A percentile compares a stretch with the other conserved stretches of the same genome.
Evolutionary conservation across 305 asterid species (phyloP).

Genomic region (Fraxinus velutina): DNA sequence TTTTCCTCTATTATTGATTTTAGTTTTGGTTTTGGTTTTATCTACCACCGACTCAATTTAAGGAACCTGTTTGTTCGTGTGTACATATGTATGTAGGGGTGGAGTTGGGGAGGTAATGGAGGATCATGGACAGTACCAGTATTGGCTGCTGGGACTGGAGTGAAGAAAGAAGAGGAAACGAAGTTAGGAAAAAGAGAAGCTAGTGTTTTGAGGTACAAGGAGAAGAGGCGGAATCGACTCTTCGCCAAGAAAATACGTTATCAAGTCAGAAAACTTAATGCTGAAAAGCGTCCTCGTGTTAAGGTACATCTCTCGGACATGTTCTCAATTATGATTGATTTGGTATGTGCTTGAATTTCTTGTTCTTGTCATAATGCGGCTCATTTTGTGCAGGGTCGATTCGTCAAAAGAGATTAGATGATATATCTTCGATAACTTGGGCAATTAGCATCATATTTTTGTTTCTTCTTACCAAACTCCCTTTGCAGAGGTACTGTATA

Average conservation of each 20-base stretch:
- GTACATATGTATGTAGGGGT: constrained; percentile 20
- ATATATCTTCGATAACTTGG: not conserved
- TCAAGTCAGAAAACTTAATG: constrained; percentile 78
- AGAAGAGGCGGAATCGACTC: constrained; percentile 73
- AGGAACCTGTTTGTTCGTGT: not conserved
- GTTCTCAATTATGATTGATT: not conserved
- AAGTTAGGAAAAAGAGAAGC: constrained; percentile 64
- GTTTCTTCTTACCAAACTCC: constrained; percentile 1
- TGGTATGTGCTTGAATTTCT: not conserved
- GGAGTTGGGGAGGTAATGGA: constrained; percentile 29
- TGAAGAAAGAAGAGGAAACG: constrained; percentile 23
- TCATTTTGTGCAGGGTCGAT: constrained; percentile 60
- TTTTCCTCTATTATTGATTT: not conserved
- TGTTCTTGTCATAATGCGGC: not conserved
- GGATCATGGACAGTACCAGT: constrained; percentile 56
- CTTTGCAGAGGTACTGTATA: constrained; percentile 23
- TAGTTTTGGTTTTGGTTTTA: not conserved
- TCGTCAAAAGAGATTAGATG: constrained; percentile 64
- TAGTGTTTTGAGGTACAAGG: constrained; percentile 74
- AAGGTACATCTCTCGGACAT: constrained; percentile 40
- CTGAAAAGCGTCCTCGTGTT: constrained; percentile 83
- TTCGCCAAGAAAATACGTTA: constrained; percentile 67
- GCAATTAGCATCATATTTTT: not conserved
- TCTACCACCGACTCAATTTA: not conserved
- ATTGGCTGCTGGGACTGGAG: constrained; percentile 17